Evolutionary conservation across 2,329 filamentous ascomycete genomes (phyloP), one percentile per base, ranked within the genome.

Genomic region (Nigrograna mackinnonii): DNA sequence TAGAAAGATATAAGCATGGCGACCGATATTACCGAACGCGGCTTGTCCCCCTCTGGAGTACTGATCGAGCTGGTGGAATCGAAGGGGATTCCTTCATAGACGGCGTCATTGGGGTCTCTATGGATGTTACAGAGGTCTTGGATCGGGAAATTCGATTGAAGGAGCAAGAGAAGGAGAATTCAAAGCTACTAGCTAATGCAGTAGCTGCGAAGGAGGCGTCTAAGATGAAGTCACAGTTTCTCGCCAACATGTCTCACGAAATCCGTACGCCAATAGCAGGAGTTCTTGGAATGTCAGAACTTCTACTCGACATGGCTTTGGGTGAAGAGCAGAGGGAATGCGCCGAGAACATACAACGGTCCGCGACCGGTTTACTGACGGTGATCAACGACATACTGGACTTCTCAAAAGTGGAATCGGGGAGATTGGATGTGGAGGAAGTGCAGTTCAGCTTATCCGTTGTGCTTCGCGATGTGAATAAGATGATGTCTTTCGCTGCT

Each of bases 381-480:
- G 86, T 95, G 30, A 95, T 95, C 67, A 95, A 95, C 58, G 90
- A 95, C 57, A 95, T 95, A 41, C 74, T 95, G 2, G 90, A 95
- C 67, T 91, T 95, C 63, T 94, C 89, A 4, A 95, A 95, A 65
- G 85, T 90, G 2, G 88, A 91, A 62, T 89, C 85, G 6, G 87
- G 88, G 3, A 77, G 85, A 6, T 69, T 91, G 16, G 87, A 91
- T 49, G 85, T 91, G 30, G 87, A 91, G 66, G 86, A 91, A 55
- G 86, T 91, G 0, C 86, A 89, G 47, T 92, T 91, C 55, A 89
- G 85, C 20, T 73, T 91, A 2, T 84, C 84, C 0, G 76, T 89
- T 1, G 82, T 90, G 11, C 80, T 91, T 5, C 79, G 84, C 35
- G 90, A 95, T 60, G 88, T 94, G 16, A 87, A 84, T 39, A 90